Conservation (phyloP, 441 rosid species). For the Pelargonium citronellum region DNA sequence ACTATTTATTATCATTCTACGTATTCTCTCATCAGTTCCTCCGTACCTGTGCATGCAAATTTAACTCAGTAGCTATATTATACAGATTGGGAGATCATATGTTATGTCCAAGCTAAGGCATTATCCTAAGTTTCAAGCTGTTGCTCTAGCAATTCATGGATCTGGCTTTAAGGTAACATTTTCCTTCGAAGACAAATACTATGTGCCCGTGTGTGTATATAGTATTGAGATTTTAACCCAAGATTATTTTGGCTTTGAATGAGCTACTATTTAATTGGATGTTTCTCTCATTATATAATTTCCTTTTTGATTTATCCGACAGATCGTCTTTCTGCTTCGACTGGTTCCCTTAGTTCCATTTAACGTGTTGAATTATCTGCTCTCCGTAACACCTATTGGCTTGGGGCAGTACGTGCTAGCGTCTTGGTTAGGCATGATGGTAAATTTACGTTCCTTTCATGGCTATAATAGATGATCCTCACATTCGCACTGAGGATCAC, state of each 20-base stretch:
- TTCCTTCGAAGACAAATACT: not conserved
- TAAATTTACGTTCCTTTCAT: not conserved
- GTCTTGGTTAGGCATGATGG: constrained; percentile 1
- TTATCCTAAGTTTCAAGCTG: constrained; percentile 49
- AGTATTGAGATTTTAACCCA: too few relatives aligned
- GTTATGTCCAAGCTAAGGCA: constrained; percentile 50
- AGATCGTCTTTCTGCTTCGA: constrained; percentile 1
- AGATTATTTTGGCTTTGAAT: too few relatives aligned
- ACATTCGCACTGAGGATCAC: too few relatives aligned
- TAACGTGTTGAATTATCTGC: not conserved
- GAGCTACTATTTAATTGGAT: too few relatives aligned
- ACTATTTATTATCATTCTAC: not conserved
- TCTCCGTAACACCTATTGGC: not conserved
- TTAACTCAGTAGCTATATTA: not conserved
- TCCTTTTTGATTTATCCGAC: not conserved
- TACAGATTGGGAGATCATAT: constrained; percentile 47
- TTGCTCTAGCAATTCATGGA: constrained; percentile 41
- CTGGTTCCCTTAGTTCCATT: constrained; percentile 1
- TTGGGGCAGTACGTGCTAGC: not conserved
- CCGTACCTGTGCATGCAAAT: constrained; percentile 9
- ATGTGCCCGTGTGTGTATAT: too few relatives aligned
- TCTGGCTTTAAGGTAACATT: constrained; percentile 52
- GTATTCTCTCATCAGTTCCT: constrained; percentile 9
- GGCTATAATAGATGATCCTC: not conserved
- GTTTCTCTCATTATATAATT: not conserved